Evolutionary conservation across 257 asterid genomes (phyloP), one percentile per base, ranked within the genome.

Genomic region (Primulina tabacum): DNA sequence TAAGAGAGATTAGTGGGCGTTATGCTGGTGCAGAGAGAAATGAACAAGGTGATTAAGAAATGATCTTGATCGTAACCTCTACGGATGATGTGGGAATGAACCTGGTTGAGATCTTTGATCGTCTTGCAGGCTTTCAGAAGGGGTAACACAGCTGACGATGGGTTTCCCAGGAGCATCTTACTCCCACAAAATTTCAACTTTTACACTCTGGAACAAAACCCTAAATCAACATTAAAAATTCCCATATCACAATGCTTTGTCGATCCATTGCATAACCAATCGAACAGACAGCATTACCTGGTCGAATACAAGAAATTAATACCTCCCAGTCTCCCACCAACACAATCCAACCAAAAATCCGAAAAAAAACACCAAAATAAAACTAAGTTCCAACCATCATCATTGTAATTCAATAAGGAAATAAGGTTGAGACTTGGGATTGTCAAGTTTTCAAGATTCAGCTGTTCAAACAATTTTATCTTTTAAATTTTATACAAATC

Each of bases 31-130:
- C 86, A 81, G 30, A 83, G 73, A 64, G 88, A 77, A 52, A 86
- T 71, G 77, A 88, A 82, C 67, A 81, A 83, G 69, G 84, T 81
- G 18, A 87, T 73, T 59, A 86, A 52, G 69, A 75, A 64, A 35
- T 86, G 89, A 67, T 90, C 83, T 68, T 90, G 96, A 71, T 88
- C 85, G 16, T 47, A 83, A 61, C 96, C 96, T 71, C 86, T 82
- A 69, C 73, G 84, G 60, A 88, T 80, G 37, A 88, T 77, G 62
- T 72, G 84, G 34, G 88, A 50, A 60, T 88, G 92, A 8, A 88
- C 75, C 81, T 79, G 90, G 52, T 76, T 60, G 2, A 90, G 75
- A 69, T 73, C 77, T 32, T 73, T 64, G 11, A 81, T 7, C 17
- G 79, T 78, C 75, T 68, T 85, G 82, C 96, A 85, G 2, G 75